Base-by-base conservation (phyloP, 2,329 filamentous ascomycete genomes). In the Exserohilum rostratum region DNA sequence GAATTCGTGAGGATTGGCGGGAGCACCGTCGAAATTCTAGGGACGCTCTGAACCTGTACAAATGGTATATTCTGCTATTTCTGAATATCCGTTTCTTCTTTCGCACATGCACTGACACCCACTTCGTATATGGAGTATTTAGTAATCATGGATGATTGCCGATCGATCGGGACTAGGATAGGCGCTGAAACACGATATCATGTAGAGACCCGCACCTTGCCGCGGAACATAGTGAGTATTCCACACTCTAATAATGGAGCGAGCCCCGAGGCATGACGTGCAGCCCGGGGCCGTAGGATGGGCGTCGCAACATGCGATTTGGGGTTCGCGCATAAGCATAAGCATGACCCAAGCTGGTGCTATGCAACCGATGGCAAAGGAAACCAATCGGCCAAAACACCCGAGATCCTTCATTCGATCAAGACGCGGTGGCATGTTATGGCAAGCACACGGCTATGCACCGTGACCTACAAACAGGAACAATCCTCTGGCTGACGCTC, bases 291-390 rank as follows among this genome's bases (percentile, higher is more conserved):
- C 25, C 42, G 50, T 13, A 18, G 15, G 30, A 35, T n/a, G 34
- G 4, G 33, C 30, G 39, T 37, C 22, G 45, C 37, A 25, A 27
- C 17, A 35, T 48, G 30, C 30, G 37, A 43, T 42, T 43, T 48
- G 44, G 42, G 30, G n/a, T 42, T 48, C 31, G 37, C 35, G 30
- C 50, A 49, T 48, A 25, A 49, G 44, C 50, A 53, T 34, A 27
- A 20, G 33, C 34, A 39, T 39, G 39, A 43, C 27, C 31, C 7
- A 33, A 25, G 27, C 30, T 11, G 25, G 39, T 33, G 20, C 18
- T 46, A 18, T 42, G 44, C 50, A 53, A 34, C 48, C 27, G 50
- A 37, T 29, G 44, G n/a, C 33, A 6, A 15, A 42, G 20, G 25
- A 33, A 35, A 42, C 27, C 43, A 35, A 46, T 46, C 43, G 43